phyloP scores from a whole-genome alignment of 768 basidiomycete species.

The Kwoniella pini region DNA sequence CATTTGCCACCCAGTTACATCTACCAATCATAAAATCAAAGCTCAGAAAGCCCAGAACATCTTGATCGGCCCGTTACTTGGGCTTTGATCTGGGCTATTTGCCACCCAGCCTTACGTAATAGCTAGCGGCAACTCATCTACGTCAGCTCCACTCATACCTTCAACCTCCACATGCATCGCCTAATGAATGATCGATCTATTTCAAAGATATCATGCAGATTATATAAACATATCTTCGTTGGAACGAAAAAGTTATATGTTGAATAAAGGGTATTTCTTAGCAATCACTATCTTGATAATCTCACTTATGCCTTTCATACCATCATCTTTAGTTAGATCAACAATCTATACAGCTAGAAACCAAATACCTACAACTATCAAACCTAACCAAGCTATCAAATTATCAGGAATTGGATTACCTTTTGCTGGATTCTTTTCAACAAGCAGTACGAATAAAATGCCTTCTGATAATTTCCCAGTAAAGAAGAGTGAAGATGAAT shows the following conservation, averaged over 20 bases:
- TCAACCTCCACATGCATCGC: not conserved
- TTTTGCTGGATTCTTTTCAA: conserved; percentile 32
- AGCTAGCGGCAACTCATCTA: not conserved
- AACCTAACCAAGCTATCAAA: conserved; percentile 14
- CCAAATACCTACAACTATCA: not conserved
- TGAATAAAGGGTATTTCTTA: not conserved
- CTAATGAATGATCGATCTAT: not conserved
- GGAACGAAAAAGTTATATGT: too few relatives aligned
- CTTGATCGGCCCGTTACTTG: not conserved
- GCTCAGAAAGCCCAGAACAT: too few relatives aligned
- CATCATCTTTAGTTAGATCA: conserved; percentile 21
- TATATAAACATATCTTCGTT: too few relatives aligned
- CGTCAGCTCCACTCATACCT: conserved; percentile 2
- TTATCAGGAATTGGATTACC: conserved; percentile 32
- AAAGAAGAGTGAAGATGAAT: conserved; percentile 71
- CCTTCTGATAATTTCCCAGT: conserved; percentile 31
- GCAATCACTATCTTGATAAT: conserved; percentile 6
- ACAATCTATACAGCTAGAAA: conserved; percentile 19
- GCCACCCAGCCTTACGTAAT: not conserved
- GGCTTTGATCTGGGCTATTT: not conserved
- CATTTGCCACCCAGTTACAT: not conserved
- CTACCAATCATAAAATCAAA: too few relatives aligned
- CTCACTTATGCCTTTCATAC: conserved; percentile 30
- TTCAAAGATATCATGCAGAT: too few relatives aligned
- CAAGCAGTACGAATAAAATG: conserved; percentile 15